Base-by-base conservation (phyloP, 805 yeast species). In the Saturnispora mendoncae region DNA sequence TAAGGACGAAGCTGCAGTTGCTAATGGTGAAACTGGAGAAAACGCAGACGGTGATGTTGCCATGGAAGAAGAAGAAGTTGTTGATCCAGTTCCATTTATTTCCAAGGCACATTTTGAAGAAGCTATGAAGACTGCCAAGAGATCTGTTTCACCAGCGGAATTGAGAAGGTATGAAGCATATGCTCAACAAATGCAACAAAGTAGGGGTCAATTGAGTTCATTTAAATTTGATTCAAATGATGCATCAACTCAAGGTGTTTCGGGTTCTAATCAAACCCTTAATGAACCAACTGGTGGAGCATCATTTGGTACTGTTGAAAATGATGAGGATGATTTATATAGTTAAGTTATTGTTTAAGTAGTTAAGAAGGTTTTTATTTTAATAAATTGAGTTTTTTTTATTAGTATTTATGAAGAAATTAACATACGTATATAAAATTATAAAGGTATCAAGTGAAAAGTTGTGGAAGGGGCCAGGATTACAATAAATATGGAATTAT, bases 111-210 rank as follows among this genome's bases (percentile, higher is more conserved):
- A 92, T 64, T 87, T 92, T 56, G 96, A 92, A 66, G 97, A 92
- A 71, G 99, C 99, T 36, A 92, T 92, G 99, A 88, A 90, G 79
- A 87, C 97, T 1, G 99, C 98, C 41, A 83, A 87, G 66, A 84
- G 97, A 56, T 88, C 97, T 43, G 99, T 92, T 37, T 80, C 94
- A 31, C 97, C 94, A 58, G 84, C 96, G 29, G 98, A 92, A 67
- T 74, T 92, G 58, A 92, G 99, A 68, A 88, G 98, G 67, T 92
- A 92, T 64, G 98, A 92, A 69, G 94, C 97, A 6, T 92, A 90
- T 58, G 94, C 96, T 39, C 96, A 90, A 66, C 96, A 90, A 67
- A 72, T 92, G 64, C 94, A 82, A 64, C 85, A 95, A 44, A 84
- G 96, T 1, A 85, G 98, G 68, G 97, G 98, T 38, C 95, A 84